A percentile compares a stretch with the other conserved stretches of the same genome.
Evolutionary conservation across 2,329 filamentous ascomycete genomes (phyloP).

Genomic region (Lasiodiplodia theobromae): DNA sequence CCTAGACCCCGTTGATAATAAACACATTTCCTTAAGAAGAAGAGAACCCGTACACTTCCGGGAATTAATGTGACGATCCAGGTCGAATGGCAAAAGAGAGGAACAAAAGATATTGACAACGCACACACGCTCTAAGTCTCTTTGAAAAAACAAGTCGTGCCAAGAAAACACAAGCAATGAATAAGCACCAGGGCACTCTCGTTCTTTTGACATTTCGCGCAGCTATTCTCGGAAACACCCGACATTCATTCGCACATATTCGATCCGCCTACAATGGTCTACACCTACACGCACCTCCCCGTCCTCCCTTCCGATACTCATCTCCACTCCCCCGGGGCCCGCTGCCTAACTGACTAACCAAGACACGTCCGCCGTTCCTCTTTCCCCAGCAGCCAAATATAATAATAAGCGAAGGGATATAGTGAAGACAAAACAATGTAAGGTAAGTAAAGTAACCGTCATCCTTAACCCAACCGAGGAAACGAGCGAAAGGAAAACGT

Average conservation of each 20-base stretch:
- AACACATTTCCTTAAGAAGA: background rate
- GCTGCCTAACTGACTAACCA: background rate
- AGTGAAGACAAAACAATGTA: background rate
- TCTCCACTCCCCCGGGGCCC: background rate
- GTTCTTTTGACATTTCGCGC: background rate
- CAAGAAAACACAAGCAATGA: too few relatives aligned
- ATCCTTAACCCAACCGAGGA: background rate
- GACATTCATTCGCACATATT: background rate
- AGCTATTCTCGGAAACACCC: background rate
- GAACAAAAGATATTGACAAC: too few relatives aligned
- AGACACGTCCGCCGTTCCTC: background rate
- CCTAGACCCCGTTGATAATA: background rate
- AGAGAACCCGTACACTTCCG: background rate
- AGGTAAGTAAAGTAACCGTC: background rate
- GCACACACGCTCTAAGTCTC: too few relatives aligned
- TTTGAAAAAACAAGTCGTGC: too few relatives aligned
- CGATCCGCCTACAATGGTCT: background rate
- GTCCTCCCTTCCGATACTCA: background rate
- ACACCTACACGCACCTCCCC: background rate
- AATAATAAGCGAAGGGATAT: conserved; percentile 20
- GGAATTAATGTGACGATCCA: too few relatives aligned
- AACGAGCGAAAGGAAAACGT: background rate
- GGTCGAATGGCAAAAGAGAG: too few relatives aligned
- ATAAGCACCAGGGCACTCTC: background rate
- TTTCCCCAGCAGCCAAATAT: background rate